A percentile compares a stretch with the other conserved stretches of the same genome.
Evolutionary conservation across 2,329 filamentous ascomycete genomes (phyloP).

Genomic region (Lasiodiplodia gonubiensis): DNA sequence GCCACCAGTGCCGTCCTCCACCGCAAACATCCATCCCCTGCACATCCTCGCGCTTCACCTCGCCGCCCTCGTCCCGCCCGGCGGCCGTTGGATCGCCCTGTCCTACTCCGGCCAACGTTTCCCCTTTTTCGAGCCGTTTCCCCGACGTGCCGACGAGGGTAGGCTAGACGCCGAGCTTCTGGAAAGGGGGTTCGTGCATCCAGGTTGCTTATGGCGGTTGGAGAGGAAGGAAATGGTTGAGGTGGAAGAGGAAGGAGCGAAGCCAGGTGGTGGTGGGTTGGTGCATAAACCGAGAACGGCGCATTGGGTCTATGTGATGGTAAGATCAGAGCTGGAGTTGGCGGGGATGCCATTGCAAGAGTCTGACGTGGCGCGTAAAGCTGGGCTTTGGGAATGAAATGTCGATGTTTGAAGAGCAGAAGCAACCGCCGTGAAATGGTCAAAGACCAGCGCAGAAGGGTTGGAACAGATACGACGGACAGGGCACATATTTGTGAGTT

Average conservation of each 20-base stretch:
- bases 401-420: too few relatives aligned
- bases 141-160: constrained; percentile 29
- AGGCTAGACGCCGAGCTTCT: constrained; percentile 32
- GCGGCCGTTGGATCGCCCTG: constrained; percentile 47
- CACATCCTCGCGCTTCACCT: constrained; percentile 49
- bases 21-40: constrained; percentile 42
- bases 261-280: constrained; percentile 28
- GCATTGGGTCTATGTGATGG: constrained; percentile 49
- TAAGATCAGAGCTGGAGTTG: constrained; percentile 40
- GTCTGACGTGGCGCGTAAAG: too few relatives aligned
- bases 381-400: too few relatives aligned
- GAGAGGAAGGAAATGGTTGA: constrained; percentile 43
- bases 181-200: constrained; percentile 45
- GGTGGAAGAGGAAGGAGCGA: constrained; percentile 32
- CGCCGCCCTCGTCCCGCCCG: constrained; percentile 45
- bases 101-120: constrained; percentile 50
- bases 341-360: neutral
- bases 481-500: too few relatives aligned
- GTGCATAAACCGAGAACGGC: constrained; percentile 44
- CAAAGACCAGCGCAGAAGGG: too few relatives aligned
- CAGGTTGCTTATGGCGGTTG: constrained; percentile 45
- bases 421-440: too few relatives aligned
- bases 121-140: constrained; percentile 39
- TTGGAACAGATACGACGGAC: too few relatives aligned
- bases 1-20: neutral